A percentile compares a stretch with the other conserved stretches of the same genome.
phyloP scores from a whole-genome alignment of 768 basidiomycete species.

The Serendipita vermifera region DNA sequence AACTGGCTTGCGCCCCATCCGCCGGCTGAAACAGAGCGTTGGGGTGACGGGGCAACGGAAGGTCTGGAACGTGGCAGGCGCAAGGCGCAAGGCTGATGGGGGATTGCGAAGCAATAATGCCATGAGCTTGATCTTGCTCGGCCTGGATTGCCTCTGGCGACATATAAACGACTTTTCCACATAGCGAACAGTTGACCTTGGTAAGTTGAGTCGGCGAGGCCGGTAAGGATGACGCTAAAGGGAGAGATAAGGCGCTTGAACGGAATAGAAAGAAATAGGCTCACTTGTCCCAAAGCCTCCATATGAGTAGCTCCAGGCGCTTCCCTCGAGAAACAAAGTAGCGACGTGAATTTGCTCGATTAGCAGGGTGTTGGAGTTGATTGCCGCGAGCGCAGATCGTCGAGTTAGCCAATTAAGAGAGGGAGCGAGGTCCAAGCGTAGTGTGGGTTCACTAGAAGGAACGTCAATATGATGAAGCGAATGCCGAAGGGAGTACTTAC shows the following conservation, averaged over 20 bases:
- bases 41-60: background rate
- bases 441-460: slow-evolving; percentile 65
- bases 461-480: slow-evolving; percentile 13
- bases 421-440: slow-evolving; percentile 87
- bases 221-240: slow-evolving; percentile 33
- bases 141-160: slow-evolving; percentile 16
- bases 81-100: background rate
- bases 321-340: slow-evolving; percentile 44
- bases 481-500: slow-evolving; percentile 33
- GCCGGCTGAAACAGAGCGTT: background rate
- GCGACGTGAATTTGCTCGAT: slow-evolving; percentile 72
- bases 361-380: slow-evolving; percentile 73
- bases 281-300: slow-evolving; percentile 17
- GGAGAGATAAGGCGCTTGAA: background rate
- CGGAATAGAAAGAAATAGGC: background rate
- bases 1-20: background rate
- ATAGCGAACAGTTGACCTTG: slow-evolving; percentile 66
- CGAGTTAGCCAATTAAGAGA: slow-evolving; percentile 90
- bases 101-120: background rate
- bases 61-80: background rate
- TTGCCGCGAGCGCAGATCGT: slow-evolving; percentile 68
- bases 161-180: slow-evolving; percentile 43
- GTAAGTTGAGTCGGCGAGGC: slow-evolving; percentile 24
- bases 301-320: slow-evolving; percentile 27
- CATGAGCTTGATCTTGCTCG: background rate